Base-by-base conservation (phyloP, 805 yeast genomes). In the Debaryomyces prosopidis region DNA sequence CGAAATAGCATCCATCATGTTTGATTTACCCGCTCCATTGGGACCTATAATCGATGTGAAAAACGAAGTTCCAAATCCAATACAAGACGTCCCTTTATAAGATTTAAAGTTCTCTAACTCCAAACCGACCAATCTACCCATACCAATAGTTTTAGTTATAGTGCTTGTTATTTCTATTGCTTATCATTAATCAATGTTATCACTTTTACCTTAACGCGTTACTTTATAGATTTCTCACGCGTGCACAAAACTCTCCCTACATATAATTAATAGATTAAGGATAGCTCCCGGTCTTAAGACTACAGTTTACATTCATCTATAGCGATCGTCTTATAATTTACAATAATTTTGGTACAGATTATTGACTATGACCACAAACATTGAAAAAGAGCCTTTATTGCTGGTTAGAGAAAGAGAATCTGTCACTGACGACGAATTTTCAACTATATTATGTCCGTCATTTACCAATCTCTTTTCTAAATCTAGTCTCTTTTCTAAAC, bases 1-100 rank as follows among this genome's bases (percentile, higher is more conserved):
- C 16, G 97, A 85, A 38, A 94, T 86, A 30, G 99, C 97, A 63
- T 94, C 99, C 87, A 94, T 91, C 82, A 94, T 87, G 60, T 94
- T 94, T 35, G 96, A 87, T 68, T 94, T 94, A 6, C 99, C 99
- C 0, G 97, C 87, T 28, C 99, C 99, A 74, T 94, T 94, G n/a
- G 98, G 98, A 1, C 99, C 99, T 46, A 94, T 87, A 50, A 94
- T 88, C 37, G 96, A 85, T 1, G 96, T 89, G 70, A 94, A 94
- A 48, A 78, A 75, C 0, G 91, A 80, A 10, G 84, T 76, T 0
- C 97, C 97, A 65, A 94, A 87, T 2, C 94, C 96, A 17, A 92
- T 80, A 4, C 76, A 75, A 14, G 89, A 77, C 0, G 79, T 76
- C 0, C 96, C 97, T 44, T 79, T 75, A 60, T 94, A 94, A 0